Evolutionary conservation across 2,329 filamentous ascomycete genomes (phyloP), one percentile per base, ranked within the genome.

Genomic region (Fusarium caatingaense): DNA sequence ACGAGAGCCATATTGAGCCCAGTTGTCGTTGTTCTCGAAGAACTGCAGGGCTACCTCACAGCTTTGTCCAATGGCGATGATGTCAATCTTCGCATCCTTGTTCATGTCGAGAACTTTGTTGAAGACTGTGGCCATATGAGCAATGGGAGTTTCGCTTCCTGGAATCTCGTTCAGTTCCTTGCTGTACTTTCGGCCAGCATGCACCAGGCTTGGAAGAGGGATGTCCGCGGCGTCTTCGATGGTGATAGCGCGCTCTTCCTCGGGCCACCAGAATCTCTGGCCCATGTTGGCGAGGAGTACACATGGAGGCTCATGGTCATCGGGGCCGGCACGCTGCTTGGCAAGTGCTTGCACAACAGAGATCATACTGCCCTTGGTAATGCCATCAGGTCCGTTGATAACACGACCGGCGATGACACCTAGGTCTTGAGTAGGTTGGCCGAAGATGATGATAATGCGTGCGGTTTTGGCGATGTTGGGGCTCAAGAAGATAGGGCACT

Each of bases 251-350:
- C 86, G 85, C 54, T 85, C 80, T 2, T 85, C 85, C 54, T 87
- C 85, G 42, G 92, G 88, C 78, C 92, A 93, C 90, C 93, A 98
- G 73, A 90, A 83, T 20, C 92, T 82, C 80, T 97, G 90, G 7
- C 93, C 93, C 6, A 89, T 84, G 76, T 97, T 98, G 47, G 93
- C 88, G 27, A 97, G 82, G 28, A 98, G 81, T 59, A 98, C 81
- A 5, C 87, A 91, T 0, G 86, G 89, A 3, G 81, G 68, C 4
- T 77, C 71, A 0, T 75, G 28, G 21, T 83, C 80, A 0, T 71
- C 49, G 0, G 78, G 68, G 16, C 78, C 80, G 34, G 78, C 78
- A 25, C 48, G 66, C 59, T 84, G 79, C 18, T 73, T 56, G 44
- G 75, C 76, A 7, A 90, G 78, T 15, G 78, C 80, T 37, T 83